Conservation (phyloP, 1,284 basidiomycete species). For the Exobasidium rhododendri region DNA sequence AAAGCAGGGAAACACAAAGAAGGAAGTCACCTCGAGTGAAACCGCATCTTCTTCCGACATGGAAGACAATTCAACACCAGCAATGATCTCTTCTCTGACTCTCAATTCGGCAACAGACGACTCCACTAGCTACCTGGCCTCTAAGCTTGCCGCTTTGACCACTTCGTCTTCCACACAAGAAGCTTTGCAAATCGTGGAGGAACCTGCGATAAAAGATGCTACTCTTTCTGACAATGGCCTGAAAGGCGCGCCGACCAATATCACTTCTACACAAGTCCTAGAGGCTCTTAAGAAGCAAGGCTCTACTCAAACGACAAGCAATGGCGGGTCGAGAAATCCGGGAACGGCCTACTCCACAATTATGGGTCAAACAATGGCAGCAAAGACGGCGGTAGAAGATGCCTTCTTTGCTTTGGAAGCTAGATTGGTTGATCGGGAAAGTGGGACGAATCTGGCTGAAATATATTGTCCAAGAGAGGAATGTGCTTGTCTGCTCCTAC, state of each 20-base stretch:
- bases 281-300: constrained; percentile 35
- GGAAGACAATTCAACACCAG: neutral
- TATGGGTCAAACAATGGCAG: constrained; percentile 49
- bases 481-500: constrained; percentile 43
- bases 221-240: neutral
- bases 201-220: neutral
- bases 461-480: constrained; percentile 50
- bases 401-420: constrained; percentile 46
- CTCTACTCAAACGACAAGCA: neutral
- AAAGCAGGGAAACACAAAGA: constrained; percentile 2
- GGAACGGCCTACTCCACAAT: constrained; percentile 34
- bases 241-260: constrained; percentile 19
- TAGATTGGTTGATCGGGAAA: constrained; percentile 42
- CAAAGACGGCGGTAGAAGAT: constrained; percentile 50
- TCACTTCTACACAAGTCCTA: constrained; percentile 32
- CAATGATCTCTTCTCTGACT: neutral
- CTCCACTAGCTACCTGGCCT: neutral
- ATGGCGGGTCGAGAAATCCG: constrained; percentile 21
- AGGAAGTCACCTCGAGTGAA: neutral
- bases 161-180: neutral
- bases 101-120: neutral
- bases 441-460: constrained; percentile 36
- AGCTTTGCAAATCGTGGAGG: neutral
- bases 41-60: neutral
- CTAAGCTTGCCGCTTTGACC: neutral